These are phyloP conservation scores for Podaxis mareebaensis DNA, from an alignment of 768 basidiomycete genomes.

Conservation along the genomic window DNA sequence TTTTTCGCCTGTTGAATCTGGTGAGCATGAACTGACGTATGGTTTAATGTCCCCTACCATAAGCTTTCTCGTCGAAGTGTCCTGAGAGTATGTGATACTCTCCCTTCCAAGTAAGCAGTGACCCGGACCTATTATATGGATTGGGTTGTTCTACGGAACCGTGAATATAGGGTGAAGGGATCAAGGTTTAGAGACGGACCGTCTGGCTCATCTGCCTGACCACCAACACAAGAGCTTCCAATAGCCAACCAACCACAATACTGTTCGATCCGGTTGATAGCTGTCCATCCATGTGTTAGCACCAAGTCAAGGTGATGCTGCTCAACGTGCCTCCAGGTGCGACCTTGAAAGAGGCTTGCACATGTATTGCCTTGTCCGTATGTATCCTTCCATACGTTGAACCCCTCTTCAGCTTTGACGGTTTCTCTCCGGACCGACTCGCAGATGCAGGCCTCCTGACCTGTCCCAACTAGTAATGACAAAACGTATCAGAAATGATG, in stretches of 20 bases:
- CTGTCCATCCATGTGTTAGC: conserved; percentile 22
- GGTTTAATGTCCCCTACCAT: conserved; percentile 18
- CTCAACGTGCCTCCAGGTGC: conserved; percentile 43
- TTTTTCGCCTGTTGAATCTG: conserved; percentile 28
- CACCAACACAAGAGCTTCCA: conserved; percentile 47
- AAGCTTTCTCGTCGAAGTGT: conserved; percentile 18
- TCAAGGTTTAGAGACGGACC: conserved; percentile 24
- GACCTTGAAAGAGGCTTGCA: conserved; percentile 35
- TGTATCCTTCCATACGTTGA: not conserved
- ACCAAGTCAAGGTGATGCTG: not conserved
- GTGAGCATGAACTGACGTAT: not conserved
- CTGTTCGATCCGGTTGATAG: conserved; percentile 55
- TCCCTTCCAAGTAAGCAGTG: conserved; percentile 41
- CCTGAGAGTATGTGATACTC: conserved; percentile 23
- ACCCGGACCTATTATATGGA: conserved; percentile 49
- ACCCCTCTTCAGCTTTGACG: not conserved
- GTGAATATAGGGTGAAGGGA: not conserved
- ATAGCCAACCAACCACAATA: conserved; percentile 39
- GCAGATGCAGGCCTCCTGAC: conserved; percentile 2
- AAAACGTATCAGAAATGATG: not conserved
- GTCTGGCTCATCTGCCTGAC: conserved; percentile 34
- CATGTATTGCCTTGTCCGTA: conserved; percentile 8
- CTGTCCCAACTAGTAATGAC: not conserved
- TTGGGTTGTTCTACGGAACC: conserved; percentile 31
- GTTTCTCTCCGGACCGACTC: not conserved